Conservation (phyloP, 768 basidiomycete species). For the Hirschioporus abietinus region DNA sequence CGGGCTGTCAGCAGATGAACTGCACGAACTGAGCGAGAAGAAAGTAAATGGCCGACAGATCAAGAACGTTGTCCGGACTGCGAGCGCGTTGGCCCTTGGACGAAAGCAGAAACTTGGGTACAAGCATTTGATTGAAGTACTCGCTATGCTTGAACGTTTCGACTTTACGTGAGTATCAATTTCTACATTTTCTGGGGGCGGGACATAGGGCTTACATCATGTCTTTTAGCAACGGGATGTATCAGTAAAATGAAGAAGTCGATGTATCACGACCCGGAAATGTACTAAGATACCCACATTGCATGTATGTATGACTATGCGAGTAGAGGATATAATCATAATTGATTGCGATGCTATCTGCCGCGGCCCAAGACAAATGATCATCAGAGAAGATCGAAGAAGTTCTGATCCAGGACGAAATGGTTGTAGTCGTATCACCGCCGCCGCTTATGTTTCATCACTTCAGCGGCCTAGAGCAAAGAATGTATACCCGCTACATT, state of each 20-base stretch:
- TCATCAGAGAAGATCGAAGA: no score
- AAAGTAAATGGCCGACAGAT: conserved; percentile 62
- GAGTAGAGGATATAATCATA: no score
- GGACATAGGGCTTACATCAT: neutral
- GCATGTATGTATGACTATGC: neutral
- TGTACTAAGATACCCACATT: neutral
- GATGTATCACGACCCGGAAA: neutral
- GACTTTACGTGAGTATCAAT: neutral
- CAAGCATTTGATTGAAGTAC: conserved; percentile 48
- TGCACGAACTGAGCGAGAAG: conserved; percentile 41
- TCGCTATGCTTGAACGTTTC: conserved; percentile 61
- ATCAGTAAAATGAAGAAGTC: neutral
- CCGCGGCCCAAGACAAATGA: no score
- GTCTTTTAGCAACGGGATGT: conserved; percentile 3
- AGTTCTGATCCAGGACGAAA: no score
- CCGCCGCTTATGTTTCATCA: no score
- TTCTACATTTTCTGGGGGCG: neutral
- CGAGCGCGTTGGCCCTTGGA: conserved; percentile 52
- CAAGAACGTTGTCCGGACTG: conserved; percentile 64
- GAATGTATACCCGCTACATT: no score
- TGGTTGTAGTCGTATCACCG: no score
- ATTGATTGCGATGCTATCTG: no score
- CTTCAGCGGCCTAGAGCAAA: no score
- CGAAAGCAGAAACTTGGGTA: conserved; percentile 41
- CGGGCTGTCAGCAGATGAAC: conserved; percentile 35